Evolutionary conservation across 139 green algal genomes (phyloP).

Genomic region (Chlamydomonas sp.): DNA sequence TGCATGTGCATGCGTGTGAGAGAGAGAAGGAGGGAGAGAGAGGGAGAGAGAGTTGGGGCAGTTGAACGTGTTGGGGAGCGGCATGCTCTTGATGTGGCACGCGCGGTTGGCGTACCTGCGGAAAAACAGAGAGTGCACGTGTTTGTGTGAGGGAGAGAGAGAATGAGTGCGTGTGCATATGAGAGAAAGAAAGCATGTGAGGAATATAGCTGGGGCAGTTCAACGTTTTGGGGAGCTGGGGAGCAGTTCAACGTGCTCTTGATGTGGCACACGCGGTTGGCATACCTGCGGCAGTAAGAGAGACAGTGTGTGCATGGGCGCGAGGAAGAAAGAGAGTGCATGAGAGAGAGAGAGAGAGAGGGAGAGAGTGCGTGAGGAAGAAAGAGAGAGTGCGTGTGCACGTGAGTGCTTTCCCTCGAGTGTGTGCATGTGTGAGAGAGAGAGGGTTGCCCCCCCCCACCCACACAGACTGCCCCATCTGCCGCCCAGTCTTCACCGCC

Average conservation of each 20-base stretch:
- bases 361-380: conserved; percentile 5
- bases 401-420: neutral
- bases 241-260: conserved; percentile 16
- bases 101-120: conserved; percentile 39
- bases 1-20: too few relatives aligned
- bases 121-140: neutral
- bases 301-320: neutral
- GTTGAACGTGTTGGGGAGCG: conserved; percentile 35
- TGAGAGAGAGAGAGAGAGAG: conserved; percentile 4
- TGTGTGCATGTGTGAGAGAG: neutral
- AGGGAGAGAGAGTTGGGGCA: neutral
- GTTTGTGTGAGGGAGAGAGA: too few relatives aligned
- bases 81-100: conserved; percentile 54
- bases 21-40: too few relatives aligned
- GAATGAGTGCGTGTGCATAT: conserved; percentile 2
- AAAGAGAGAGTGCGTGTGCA: neutral
- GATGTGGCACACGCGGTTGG: conserved; percentile 33
- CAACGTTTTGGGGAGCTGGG: neutral
- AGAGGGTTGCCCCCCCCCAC: neutral
- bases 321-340: too few relatives aligned
- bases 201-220: too few relatives aligned
- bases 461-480: neutral
- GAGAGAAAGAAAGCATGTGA: too few relatives aligned
- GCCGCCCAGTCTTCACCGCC: neutral
- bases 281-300: conserved; percentile 21